Evolutionary conservation across 192 early-diverging fungal species (phyloP), one percentile per base, ranked within the genome.

Genomic region (Gigaspora rosea): DNA sequence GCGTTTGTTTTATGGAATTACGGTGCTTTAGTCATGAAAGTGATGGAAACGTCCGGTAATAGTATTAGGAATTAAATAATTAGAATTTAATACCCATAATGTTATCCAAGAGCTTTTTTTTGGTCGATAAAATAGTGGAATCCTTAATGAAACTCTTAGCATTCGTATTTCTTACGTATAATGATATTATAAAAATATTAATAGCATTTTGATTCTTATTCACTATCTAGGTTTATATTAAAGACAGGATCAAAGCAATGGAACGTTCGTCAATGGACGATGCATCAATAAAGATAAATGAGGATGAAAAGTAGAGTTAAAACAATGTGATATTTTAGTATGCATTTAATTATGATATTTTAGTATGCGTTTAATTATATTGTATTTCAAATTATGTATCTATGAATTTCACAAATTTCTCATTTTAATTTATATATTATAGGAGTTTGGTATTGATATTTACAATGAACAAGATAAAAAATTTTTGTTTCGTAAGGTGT

Each of bases 201-300:
- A 27, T 65, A 67, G 33, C 13, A 27, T 27, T 27, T 41, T 41
- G 41, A 41, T 41, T 41, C n/a, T 41, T 3, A 41, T 41, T 41
- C 41, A 27, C n/a, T 27, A 5, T 41, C 20, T 63, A 93, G 90
- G 86, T 92, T 3, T 91, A 73, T 75, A 90, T 94, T 59, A 87
- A 89, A 36, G 94, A 84, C 91, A 20, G 90, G 90, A 74, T 93
- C 91, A n/a, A 3, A 90, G 88, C 71, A 95, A 95, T 77, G 94
- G 94, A 16, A 95, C 94, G 0, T 95, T 94, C 80, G 71, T 95
- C 27, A 94, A 95, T 78, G 89, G 87, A 15, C 80, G 83, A 16
- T 80, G 94, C 63, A 80, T 95, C 90, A 0, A 70, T 95, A 4
- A 71, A 56, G 13, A 46, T 46, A n/a, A 15, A 47, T 48, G 18